Percentiles rank a stretch among this genome's conserved stretches.
Evolutionary conservation across 2,329 filamentous ascomycete species (phyloP).

Genomic region (Xylaria sp.): DNA sequence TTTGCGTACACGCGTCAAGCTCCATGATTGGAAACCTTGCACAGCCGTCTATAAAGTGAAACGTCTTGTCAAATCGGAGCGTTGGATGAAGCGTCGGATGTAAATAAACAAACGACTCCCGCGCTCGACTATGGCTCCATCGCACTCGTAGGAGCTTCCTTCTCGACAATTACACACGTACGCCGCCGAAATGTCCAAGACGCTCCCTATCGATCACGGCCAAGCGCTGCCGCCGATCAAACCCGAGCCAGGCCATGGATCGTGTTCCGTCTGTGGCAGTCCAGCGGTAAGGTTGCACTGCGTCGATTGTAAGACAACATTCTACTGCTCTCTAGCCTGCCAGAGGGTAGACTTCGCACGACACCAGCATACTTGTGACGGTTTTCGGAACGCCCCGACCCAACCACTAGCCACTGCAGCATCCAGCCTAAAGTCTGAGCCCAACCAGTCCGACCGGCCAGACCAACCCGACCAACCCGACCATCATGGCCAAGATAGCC

Average conservation of each 20-base stretch:
- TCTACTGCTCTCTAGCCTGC: constrained; percentile 9
- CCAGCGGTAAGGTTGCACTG: neutral
- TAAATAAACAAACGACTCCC: neutral
- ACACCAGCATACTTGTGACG: neutral
- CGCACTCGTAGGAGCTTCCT: neutral
- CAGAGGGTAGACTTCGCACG: neutral
- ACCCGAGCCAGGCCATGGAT: neutral
- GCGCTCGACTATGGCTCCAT: constrained; percentile 2
- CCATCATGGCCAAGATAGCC: neutral
- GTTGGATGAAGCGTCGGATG: neutral
- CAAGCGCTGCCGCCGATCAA: neutral
- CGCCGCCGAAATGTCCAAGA: constrained; percentile 14
- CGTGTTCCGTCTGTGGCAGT: neutral
- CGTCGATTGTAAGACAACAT: neutral
- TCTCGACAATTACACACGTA: neutral
- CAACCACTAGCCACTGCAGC: neutral
- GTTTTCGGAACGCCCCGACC: neutral
- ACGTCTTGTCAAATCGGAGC: neutral
- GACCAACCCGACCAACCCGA: neutral
- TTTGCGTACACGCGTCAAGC: neutral
- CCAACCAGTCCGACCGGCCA: neutral
- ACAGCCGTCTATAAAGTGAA: neutral
- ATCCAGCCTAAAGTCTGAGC: constrained; percentile 4
- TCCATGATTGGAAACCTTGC: neutral
- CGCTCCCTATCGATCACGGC: neutral